Percentiles rank a stretch among this genome's conserved stretches.
Conservation (phyloP, 345 rosid genomes). For the Limnanthes douglasii region DNA sequence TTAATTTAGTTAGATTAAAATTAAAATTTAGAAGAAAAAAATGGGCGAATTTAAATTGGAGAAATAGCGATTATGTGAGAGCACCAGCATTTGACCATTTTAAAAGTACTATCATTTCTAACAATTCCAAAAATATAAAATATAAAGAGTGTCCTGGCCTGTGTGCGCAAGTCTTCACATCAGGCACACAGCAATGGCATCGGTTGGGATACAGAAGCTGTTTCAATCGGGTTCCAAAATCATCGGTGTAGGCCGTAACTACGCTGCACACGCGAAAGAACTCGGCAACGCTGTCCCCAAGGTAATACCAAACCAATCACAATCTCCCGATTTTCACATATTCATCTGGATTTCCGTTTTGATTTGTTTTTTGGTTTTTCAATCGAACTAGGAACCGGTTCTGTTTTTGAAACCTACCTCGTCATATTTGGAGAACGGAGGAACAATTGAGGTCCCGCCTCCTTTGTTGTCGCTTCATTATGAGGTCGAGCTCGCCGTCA, state of each 20-base stretch:
- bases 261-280: slow-evolving; percentile 90
- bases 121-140: too few relatives aligned
- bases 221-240: slow-evolving; percentile 70
- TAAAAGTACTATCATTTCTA: too few relatives aligned
- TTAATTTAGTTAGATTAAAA: too few relatives aligned
- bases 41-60: too few relatives aligned
- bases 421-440: slow-evolving; percentile 72
- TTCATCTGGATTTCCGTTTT: background rate
- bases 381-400: slow-evolving; percentile 50
- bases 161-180: too few relatives aligned
- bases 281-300: slow-evolving; percentile 89
- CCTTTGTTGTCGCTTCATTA: slow-evolving; percentile 60
- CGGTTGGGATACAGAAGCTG: slow-evolving; percentile 31
- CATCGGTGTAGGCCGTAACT: slow-evolving; percentile 94
- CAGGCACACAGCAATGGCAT: too few relatives aligned
- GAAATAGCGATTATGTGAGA: too few relatives aligned
- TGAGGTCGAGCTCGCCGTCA: slow-evolving; percentile 93
- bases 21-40: too few relatives aligned
- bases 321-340: background rate
- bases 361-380: background rate
- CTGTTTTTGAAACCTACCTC: slow-evolving; percentile 90
- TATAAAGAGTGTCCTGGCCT: too few relatives aligned
- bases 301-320: slow-evolving; percentile 16
- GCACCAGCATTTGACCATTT: too few relatives aligned
- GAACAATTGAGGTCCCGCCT: slow-evolving; percentile 85